Evolutionary conservation across 805 yeast species (phyloP), one percentile per base, ranked within the genome.

Genomic region (Hemisphaericaspora nanyangensis): DNA sequence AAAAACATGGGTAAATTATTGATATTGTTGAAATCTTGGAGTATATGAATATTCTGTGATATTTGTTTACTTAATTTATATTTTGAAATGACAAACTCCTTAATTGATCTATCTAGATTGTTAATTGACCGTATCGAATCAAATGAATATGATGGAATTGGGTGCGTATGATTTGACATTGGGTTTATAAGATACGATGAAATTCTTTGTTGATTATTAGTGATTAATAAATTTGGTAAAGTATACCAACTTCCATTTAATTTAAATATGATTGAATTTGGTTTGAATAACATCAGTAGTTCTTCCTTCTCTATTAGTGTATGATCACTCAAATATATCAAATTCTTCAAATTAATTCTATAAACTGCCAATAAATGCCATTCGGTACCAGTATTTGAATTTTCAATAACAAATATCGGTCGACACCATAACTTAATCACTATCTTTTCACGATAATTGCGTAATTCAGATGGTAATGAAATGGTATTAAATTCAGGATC

Each of bases 51-150:
- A 2, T 30, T 24, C 10, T 48, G 47, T 13, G 44, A 24, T 13
- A 65, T 58, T 16, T 55, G 60, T 3, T 24, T 31, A 1, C 55
- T 35, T 1, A 60, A 38, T 16, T 39, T 46, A n/a, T 22, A 27
- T 40, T 65, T 66, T 26, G 63, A 43, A 2, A 28, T 12, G 5
- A 38, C 25, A 29, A 68, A 54, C 36, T 68, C 74, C 19, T 52
- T 54, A 2, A 57, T 38, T 1, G 67, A 55, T 17, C 46, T 45
- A 12, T 47, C 37, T n/a, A 62, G 40, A 30, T 52, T 56, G 32
- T 47, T 49, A 7, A 62, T 35, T 1, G 61, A 47, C 31, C 70
- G 38, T n/a, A 63, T 52, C 7, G 51, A 34, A 37, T 63, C 68
- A 39, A 60, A 60, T 4, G 54, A 43, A 39, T 64, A 64, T 4